A percentile compares a stretch with the other conserved stretches of the same genome.
phyloP scores from a whole-genome alignment of 2,329 filamentous ascomycete genomes.

The Fusarium burgessii region DNA sequence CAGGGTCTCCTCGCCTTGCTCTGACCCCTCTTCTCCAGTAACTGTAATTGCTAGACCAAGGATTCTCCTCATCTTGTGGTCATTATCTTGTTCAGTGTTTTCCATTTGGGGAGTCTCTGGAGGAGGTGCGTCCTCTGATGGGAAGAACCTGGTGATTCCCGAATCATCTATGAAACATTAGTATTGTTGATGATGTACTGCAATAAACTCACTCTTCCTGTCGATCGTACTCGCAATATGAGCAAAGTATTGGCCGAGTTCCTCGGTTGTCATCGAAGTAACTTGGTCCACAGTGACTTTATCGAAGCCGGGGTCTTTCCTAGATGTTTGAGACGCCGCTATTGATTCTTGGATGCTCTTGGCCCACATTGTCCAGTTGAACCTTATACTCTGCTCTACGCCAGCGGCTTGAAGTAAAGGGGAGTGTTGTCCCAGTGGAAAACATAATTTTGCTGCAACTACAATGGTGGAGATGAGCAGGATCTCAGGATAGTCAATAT shows the following conservation, averaged over 20 bases:
- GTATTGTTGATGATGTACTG: background rate
- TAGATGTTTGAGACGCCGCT: slow-evolving; percentile 20
- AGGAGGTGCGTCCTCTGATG: slow-evolving; percentile 42
- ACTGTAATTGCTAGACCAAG: slow-evolving; percentile 36
- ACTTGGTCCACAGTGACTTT: slow-evolving; percentile 72
- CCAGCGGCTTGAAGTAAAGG: slow-evolving; percentile 46
- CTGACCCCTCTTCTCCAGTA: slow-evolving; percentile 16
- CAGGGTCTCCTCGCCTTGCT: background rate
- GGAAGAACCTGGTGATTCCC: slow-evolving; percentile 52
- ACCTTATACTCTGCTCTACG: slow-evolving; percentile 30
- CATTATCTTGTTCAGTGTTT: slow-evolving; percentile 44
- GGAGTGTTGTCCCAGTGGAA: slow-evolving; percentile 75
- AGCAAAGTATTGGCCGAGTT: slow-evolving; percentile 75
- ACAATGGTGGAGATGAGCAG: slow-evolving; percentile 78
- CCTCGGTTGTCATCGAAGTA: slow-evolving; percentile 67
- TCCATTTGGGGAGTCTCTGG: slow-evolving; percentile 34
- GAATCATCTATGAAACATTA: slow-evolving; percentile 45
- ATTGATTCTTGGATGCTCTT: slow-evolving; percentile 55
- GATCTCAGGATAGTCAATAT: slow-evolving; percentile 78
- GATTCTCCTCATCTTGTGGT: slow-evolving; percentile 38
- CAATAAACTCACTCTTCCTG: slow-evolving; percentile 48
- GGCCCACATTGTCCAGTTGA: slow-evolving; percentile 82
- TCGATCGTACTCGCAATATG: slow-evolving; percentile 51
- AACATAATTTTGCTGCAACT: slow-evolving; percentile 81
- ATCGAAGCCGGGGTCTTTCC: slow-evolving; percentile 55